Conservation (phyloP, 1,284 basidiomycete genomes). For the Pseudozyma sp. region DNA sequence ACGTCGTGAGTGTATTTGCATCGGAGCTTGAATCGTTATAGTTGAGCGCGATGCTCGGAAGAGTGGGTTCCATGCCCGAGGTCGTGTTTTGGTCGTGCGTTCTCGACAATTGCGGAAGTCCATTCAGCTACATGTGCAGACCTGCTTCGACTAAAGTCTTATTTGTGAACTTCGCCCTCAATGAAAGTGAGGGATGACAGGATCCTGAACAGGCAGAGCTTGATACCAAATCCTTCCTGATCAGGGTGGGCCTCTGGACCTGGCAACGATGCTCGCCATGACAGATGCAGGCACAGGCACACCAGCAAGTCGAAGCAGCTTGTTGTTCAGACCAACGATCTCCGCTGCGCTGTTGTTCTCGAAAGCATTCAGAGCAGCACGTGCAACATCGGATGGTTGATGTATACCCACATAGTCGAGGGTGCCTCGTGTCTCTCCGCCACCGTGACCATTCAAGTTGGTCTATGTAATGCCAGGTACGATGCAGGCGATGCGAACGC, state of each 20-base stretch:
- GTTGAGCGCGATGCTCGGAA: not conserved
- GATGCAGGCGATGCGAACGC: slow-evolving; percentile 9
- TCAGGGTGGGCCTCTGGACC: slow-evolving; percentile 1
- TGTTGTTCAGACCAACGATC: slow-evolving; percentile 13
- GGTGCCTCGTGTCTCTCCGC: not conserved
- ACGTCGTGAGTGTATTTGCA: no score
- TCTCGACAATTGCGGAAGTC: not conserved
- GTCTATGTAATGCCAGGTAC: slow-evolving; percentile 10
- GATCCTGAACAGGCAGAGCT: no score
- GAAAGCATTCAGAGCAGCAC: slow-evolving; percentile 5
- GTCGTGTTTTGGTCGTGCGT: not conserved
- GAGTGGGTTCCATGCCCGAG: slow-evolving; percentile 7
- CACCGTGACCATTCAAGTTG: not conserved
- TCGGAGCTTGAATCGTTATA: not conserved
- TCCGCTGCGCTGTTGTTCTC: slow-evolving; percentile 4
- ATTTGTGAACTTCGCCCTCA: not conserved
- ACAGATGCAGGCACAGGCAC: not conserved
- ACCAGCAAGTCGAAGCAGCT: not conserved
- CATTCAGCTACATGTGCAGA: no score
- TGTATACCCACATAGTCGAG: slow-evolving; percentile 15
- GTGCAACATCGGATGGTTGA: not conserved
- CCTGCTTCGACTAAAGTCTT: no score
- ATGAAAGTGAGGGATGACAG: not conserved
- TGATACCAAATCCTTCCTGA: no score
- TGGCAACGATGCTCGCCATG: not conserved